Base-by-base conservation (phyloP, 176 grass and related monocot species). In the Oryza rufipogon region DNA sequence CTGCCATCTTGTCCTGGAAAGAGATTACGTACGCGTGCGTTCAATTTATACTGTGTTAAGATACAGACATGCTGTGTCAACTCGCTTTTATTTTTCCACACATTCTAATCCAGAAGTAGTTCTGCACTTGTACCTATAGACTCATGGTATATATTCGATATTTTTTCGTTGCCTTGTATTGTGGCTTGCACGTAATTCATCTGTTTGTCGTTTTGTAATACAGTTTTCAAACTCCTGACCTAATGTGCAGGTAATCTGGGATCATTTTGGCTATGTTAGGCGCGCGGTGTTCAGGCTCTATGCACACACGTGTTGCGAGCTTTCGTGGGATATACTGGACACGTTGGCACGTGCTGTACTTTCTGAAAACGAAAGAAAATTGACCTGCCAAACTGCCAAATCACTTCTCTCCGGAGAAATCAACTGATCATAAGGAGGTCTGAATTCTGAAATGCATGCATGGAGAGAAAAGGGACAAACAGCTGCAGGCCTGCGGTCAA, bases 131-230 rank as follows among this genome's bases (percentile, higher is more conserved):
- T 52, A 34, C 0, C 75, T 30, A 23, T 74, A 12, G 26, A 41
- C 19, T 61, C 39, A 49, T 20, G 15, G 60, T 54, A 49, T 32
- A 63, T 73, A 46, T 26, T 9, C 5, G 17, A 58, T 47, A 10
- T 70, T 81, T 54, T 41, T 41, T 41, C 38, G 14, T 63, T 61
- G 16, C 20, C 39, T 41, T 41, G 7, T 41, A 41, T 41, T 82
- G 28, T 87, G 65, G 9, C 72, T 63, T 76, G 71, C 80, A 46
- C 52, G 66, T 64, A 77, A 20, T 56, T 61, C 49, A 67, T 76
- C 19, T 63, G 15, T 54, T 81, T 81, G 79, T 70, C 73, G 11
- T 66, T 77, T 76, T 65, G 44, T n/a, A 77, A 15, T 77, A 23
- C 16, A 63, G 19, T 38, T 70, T 82, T 51, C 30, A 46, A 87